Base-by-base conservation (phyloP, 2,329 filamentous ascomycete species). In the Claviceps paspali region DNA sequence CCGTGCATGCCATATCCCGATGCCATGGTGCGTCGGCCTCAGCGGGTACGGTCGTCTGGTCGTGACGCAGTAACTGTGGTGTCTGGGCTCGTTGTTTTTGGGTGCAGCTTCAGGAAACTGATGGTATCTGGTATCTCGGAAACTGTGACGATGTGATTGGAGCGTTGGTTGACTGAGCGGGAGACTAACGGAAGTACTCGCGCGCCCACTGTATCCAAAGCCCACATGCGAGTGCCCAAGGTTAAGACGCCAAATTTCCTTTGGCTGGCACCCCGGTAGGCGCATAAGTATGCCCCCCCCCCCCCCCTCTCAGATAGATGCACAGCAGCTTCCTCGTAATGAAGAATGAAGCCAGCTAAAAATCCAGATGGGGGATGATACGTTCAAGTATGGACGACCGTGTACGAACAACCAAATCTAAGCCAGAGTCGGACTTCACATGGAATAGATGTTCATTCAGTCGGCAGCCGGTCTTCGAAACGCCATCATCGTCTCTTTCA, bases 1-100 rank as follows among this genome's bases (percentile, higher is more conserved):
- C 82, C 82, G 58, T 75, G 70, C 60, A 92, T 68, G 61, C 82
- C 82, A 61, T 78, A 88, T 64, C 82, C 82, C 53, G 82, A 87
- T 62, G 82, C 70, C 82, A 88, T 88, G 54, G 45, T 55, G 49
- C 49, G 47, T 50, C 50, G 52, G 29, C 27, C 30, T 26, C 23
- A 6, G 23, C 29, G 7, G 22, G 17, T 24, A 26, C 12, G 15
- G 17, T 30, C 15, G 22, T 36, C 14, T 26, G 17, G 19, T 28
- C 14, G 37, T 30, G 12, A 35, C 32, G 37, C 29, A 21, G 17
- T 12, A 8, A 6, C 14, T 37, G 14, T 36, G 35, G 28, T 28
- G 29, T 12, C 23, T 29, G 18, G 30, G 6, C n/a, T n/a, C n/a
- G n/a, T 22, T 10, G 30, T 24, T 10, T 3, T 14, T 21, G 4